phyloP scores from a whole-genome alignment of 108 stramenopile species.

The Skeletonema potamos region DNA sequence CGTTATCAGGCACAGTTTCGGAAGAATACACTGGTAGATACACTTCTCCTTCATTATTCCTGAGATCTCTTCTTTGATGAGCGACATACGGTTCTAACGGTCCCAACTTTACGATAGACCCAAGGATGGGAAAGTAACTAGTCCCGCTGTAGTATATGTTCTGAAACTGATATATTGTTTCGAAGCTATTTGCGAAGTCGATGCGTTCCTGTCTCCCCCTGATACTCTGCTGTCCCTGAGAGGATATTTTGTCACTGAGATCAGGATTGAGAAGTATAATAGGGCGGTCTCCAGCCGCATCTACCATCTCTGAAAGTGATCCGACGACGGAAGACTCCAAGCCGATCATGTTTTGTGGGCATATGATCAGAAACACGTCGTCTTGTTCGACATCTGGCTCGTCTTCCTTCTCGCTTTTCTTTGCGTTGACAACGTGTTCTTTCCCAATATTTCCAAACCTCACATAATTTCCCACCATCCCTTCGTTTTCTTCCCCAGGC shows the following conservation, averaged over 20 bases:
- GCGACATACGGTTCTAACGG: constrained; percentile 72
- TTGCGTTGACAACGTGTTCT: constrained; percentile 75
- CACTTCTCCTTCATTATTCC: constrained; percentile 66
- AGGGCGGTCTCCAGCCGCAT: constrained; percentile 82
- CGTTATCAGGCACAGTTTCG: constrained; percentile 66
- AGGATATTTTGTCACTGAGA: constrained; percentile 70
- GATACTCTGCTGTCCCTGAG: constrained; percentile 82
- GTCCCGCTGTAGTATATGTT: constrained; percentile 85
- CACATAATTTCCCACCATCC: constrained; percentile 81
- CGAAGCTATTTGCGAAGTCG: constrained; percentile 75
- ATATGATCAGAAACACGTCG: constrained; percentile 80
- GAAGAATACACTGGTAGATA: constrained; percentile 71
- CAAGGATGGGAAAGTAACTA: constrained; percentile 84
- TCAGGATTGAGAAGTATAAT: constrained; percentile 86
- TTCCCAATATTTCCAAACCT: constrained; percentile 79
- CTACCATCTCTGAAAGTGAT: constrained; percentile 72
- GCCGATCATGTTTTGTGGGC: constrained; percentile 83
- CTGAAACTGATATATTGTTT: constrained; percentile 77
- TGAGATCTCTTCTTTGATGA: constrained; percentile 76
- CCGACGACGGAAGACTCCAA: constrained; percentile 73
- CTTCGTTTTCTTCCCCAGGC: constrained; percentile 82
- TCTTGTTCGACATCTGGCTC: constrained; percentile 56
- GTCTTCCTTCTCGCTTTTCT: constrained; percentile 28
- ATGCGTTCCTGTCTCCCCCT: constrained; percentile 72
- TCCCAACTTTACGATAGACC: constrained; percentile 62